These are phyloP conservation scores for Exobasidium rhododendri DNA, from an alignment of 1,284 basidiomycete genomes.

Conservation along the genomic window DNA sequence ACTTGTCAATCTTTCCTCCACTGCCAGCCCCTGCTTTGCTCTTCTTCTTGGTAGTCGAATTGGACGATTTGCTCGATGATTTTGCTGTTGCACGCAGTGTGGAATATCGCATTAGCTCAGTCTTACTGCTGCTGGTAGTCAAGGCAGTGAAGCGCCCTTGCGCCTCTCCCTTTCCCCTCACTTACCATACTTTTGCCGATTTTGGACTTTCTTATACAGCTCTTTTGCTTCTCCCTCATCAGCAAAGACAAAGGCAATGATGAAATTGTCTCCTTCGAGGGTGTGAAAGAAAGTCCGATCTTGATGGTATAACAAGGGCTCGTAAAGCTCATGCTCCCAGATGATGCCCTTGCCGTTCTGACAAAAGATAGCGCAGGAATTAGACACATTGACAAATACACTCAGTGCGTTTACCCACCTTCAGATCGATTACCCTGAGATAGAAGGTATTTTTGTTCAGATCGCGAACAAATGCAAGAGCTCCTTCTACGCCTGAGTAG, in stretches of 20 bases:
- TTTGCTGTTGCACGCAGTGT: constrained; percentile 7
- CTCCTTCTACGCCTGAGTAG: constrained; percentile 49
- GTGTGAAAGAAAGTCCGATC: constrained; percentile 92
- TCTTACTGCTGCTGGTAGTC: not conserved
- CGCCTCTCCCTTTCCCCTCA: no score
- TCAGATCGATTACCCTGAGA: constrained; percentile 48
- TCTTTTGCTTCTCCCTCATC: constrained; percentile 80
- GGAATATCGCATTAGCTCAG: not conserved
- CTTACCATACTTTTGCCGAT: constrained; percentile 66
- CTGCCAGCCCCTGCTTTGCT: constrained; percentile 39
- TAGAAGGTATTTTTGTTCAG: constrained; percentile 33
- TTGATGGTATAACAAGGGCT: constrained; percentile 76
- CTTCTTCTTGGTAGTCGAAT: constrained; percentile 49
- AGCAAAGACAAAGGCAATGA: constrained; percentile 86
- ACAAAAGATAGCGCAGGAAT: not conserved
- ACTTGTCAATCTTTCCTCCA: constrained; percentile 75
- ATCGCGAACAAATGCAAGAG: constrained; percentile 48
- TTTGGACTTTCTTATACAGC: constrained; percentile 83
- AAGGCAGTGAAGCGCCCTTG: not conserved
- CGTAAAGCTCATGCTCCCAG: constrained; percentile 91
- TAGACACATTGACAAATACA: not conserved
- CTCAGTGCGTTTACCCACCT: constrained; percentile 22
- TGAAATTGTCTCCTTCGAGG: constrained; percentile 82
- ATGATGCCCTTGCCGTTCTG: constrained; percentile 77
- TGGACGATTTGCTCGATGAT: constrained; percentile 56